A percentile compares a stretch with the other conserved stretches of the same genome.
phyloP scores from a whole-genome alignment of 768 basidiomycete species.

The Punctularia strigosozonata region DNA sequence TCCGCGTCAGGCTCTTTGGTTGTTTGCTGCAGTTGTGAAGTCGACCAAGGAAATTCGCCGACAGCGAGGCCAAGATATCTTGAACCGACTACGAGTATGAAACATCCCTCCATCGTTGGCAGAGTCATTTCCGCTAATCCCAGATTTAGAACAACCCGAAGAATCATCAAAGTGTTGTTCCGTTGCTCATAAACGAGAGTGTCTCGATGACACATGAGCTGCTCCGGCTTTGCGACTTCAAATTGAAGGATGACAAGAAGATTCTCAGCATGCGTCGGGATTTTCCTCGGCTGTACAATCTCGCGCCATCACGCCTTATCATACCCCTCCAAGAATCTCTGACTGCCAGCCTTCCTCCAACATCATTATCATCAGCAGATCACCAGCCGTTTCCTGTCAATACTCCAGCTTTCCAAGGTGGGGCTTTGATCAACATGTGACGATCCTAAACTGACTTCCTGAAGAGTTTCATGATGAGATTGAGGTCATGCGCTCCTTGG shows the following conservation, averaged over 20 bases:
- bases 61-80: constrained; percentile 44
- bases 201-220: constrained; percentile 58
- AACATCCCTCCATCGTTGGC: not conserved
- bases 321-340: constrained; percentile 91
- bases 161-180: constrained; percentile 29
- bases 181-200: constrained; percentile 40
- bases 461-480: constrained; percentile 75
- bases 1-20: constrained; percentile 88
- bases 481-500: constrained; percentile 84
- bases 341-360: constrained; percentile 77
- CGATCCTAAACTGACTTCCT: not conserved
- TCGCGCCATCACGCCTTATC: constrained; percentile 60
- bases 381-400: constrained; percentile 76
- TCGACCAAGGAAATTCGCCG: constrained; percentile 60
- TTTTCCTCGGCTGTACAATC: constrained; percentile 39
- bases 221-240: constrained; percentile 51
- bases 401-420: constrained; percentile 69
- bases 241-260: constrained; percentile 26
- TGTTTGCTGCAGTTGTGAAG: constrained; percentile 80
- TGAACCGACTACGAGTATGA: constrained; percentile 47
- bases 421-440: constrained; percentile 8
- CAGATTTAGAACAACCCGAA: constrained; percentile 30
- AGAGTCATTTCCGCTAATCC: not conserved
- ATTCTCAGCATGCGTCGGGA: constrained; percentile 39
- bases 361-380: constrained; percentile 42